Conservation (phyloP, 2,329 filamentous ascomycete species). For the Cryphonectria parasitica region DNA sequence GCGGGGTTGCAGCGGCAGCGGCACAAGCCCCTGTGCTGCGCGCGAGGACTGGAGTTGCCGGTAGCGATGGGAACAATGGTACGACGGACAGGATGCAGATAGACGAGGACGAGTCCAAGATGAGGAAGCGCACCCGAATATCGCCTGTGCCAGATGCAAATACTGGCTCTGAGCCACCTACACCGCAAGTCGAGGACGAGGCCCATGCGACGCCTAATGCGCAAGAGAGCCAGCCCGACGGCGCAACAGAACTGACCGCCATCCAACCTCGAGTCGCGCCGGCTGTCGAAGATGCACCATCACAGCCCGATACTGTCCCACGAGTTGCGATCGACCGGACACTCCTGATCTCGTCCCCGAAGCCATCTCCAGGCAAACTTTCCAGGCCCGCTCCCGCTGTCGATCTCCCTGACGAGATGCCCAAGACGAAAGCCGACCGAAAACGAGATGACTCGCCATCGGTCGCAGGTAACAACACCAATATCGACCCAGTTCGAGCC, state of each 20-base stretch:
- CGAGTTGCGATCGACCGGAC: conserved; percentile 1
- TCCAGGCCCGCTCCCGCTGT: conserved; percentile 9
- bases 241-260: not conserved
- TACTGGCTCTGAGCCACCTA: not conserved
- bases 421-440: conserved; percentile 13
- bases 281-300: not conserved
- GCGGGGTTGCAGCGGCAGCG: conserved; percentile 43
- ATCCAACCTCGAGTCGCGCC: not conserved
- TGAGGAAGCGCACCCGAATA: conserved; percentile 27
- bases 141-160: not conserved
- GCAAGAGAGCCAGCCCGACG: not conserved
- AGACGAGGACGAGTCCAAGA: conserved; percentile 30
- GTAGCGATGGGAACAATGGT: conserved; percentile 14
- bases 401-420: conserved; percentile 11
- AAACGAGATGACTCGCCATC: conserved; percentile 45
- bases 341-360: conserved; percentile 14
- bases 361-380: conserved; percentile 15
- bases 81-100: conserved; percentile 19
- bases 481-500: conserved; percentile 56
- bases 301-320: not conserved
- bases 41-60: not conserved
- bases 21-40: not conserved
- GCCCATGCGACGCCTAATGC: conserved; percentile 18
- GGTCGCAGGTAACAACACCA: conserved; percentile 28
- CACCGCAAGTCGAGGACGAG: conserved; percentile 34